Base-by-base conservation (phyloP, 129 eudicot genomes). In the Glebionis coronaria region DNA sequence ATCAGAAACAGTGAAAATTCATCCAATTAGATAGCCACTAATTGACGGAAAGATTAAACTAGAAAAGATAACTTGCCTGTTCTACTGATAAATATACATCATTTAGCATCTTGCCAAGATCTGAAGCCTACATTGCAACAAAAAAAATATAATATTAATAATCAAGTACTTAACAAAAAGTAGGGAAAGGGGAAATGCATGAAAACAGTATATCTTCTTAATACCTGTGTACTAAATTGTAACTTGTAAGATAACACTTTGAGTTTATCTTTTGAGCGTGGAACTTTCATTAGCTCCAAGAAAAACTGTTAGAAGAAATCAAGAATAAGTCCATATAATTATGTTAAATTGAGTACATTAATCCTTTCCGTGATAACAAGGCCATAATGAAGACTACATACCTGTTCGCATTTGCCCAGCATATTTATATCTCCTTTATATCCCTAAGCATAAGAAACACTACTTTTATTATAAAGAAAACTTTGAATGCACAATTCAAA, bases 351-450 rank as follows among this genome's bases (percentile, higher is more conserved):
- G 45, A 12, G 9, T 3, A 65, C 47, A 70, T 69, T 23, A 23
- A 23, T 23, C 14, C 14, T 7, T 3, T 49, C 54, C 16, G 14
- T 14, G 60, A 60, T 60, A n/a, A 71, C 19, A 61, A 31, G 67
- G 67, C 59, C 57, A 55, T 16, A 38, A 54, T 45, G 67, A 20
- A 27, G 16, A 60, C 20, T 65, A 59, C 80, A 38, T 56, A 86
- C 98, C 91, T 82, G 91, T 70, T 92, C 98, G 69, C 96, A 92
- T 79, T 81, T 87, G 19, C 99, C 97, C 68, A 89, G 71, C 28
- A 73, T 81, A 9, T 84, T 93, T 49, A 15, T 60, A 23, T 89
- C 97, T 19, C 99, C 99, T 62, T 82, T 87, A 70, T 82, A 94
- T 45, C 86, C 88, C 99, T 94, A 83, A 66, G 63, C 65, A 55